These are phyloP conservation scores for Calonectria hongkongensis DNA, from an alignment of 2,329 filamentous ascomycete genomes.

Conservation along the genomic window DNA sequence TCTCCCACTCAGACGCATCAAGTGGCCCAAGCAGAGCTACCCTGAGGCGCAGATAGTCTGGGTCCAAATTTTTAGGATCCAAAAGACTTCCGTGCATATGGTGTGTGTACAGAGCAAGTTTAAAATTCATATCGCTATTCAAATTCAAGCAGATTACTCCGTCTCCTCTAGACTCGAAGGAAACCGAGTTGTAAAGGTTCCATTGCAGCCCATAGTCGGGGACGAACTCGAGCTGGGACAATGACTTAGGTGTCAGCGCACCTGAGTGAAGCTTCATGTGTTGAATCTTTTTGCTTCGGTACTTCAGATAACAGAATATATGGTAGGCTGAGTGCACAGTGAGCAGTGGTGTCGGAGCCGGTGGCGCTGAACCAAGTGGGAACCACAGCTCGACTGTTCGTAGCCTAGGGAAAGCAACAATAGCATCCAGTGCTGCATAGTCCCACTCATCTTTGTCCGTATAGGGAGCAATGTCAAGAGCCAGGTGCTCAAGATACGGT, in stretches of 20 bases:
- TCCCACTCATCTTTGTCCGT: slow-evolving; percentile 16
- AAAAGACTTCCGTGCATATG: background rate
- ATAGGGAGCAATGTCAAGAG: slow-evolving; percentile 24
- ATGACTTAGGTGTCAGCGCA: background rate
- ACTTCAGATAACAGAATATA: slow-evolving; percentile 31
- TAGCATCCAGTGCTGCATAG: slow-evolving; percentile 19
- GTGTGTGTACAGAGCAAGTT: background rate
- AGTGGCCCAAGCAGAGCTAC: background rate
- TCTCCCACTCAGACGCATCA: background rate
- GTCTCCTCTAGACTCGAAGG: background rate
- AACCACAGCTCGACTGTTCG: slow-evolving; percentile 39
- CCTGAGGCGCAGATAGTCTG: background rate
- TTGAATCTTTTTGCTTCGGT: slow-evolving; percentile 27
- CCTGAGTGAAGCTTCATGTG: slow-evolving; percentile 33
- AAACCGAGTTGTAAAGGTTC: background rate
- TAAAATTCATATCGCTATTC: background rate
- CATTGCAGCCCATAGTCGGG: background rate
- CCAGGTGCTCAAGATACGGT: slow-evolving; percentile 31
- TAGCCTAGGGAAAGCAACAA: slow-evolving; percentile 35
- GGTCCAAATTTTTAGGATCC: background rate
- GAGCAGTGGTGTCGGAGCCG: slow-evolving; percentile 24
- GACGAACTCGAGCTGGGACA: background rate
- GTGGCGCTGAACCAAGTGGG: background rate
- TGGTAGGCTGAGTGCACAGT: slow-evolving; percentile 23
- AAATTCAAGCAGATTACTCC: background rate